Conservation (phyloP, 495 filamentous ascomycete genomes). For the Penicillium silybi region DNA sequence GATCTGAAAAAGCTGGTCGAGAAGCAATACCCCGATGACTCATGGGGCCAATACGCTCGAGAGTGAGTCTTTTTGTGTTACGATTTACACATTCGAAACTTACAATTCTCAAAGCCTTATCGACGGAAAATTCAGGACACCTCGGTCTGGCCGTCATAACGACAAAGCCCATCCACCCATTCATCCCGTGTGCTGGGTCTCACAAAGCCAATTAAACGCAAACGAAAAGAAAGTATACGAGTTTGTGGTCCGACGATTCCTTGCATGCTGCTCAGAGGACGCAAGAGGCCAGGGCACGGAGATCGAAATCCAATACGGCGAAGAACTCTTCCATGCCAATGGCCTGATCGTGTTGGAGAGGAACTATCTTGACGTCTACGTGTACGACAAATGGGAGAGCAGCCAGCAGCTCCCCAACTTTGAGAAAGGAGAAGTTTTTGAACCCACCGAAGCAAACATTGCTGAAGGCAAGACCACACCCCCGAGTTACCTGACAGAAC, state of each 20-base stretch:
- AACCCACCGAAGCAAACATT: slow-evolving; percentile 85
- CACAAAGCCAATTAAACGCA: slow-evolving; percentile 53
- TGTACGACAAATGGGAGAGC: slow-evolving; percentile 93
- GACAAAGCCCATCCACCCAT: slow-evolving; percentile 97
- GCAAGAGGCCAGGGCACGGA: slow-evolving; percentile 80
- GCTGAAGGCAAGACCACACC: slow-evolving; percentile 80
- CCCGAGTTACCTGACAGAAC: slow-evolving; percentile 87
- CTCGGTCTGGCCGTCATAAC: slow-evolving; percentile 79
- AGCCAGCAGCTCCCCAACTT: slow-evolving; percentile 80
- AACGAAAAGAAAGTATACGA: slow-evolving; percentile 82
- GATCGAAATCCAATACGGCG: slow-evolving; percentile 79
- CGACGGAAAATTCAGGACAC: slow-evolving; percentile 74
- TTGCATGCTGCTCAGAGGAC: slow-evolving; percentile 95
- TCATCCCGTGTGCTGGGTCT: slow-evolving; percentile 81
- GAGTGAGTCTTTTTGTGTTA: slow-evolving; percentile 29
- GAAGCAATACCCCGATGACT: slow-evolving; percentile 71
- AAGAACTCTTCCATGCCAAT: slow-evolving; percentile 73
- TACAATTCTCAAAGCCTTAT: slow-evolving; percentile 49
- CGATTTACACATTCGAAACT: neutral
- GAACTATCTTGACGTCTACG: slow-evolving; percentile 94
- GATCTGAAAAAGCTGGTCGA: slow-evolving; percentile 75
- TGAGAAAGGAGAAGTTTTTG: slow-evolving; percentile 70
- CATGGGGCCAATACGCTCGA: slow-evolving; percentile 83
- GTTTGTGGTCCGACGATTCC: slow-evolving; percentile 88
- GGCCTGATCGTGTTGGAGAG: slow-evolving; percentile 82